Percentiles rank a stretch among this genome's conserved stretches.
These are phyloP conservation scores for Trypanosomatidae sp. DNA, from an alignment of 208 protist genomes.

Conservation along the genomic window DNA sequence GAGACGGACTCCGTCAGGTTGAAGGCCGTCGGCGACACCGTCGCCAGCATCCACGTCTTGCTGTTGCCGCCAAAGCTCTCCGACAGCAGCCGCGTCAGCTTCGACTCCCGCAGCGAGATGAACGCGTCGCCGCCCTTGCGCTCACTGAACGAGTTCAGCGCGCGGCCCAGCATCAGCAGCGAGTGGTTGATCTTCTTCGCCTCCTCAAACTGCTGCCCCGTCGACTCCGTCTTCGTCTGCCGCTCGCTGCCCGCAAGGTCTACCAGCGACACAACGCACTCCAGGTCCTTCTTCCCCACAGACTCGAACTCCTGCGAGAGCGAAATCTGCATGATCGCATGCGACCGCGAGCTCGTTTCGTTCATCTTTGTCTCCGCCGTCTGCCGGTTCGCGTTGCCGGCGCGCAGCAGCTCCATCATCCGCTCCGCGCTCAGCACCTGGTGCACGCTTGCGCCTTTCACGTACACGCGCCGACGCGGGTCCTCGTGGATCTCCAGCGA, in stretches of 20 bases:
- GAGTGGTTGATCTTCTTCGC: slow-evolving; percentile 91
- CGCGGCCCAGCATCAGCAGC: slow-evolving; percentile 84
- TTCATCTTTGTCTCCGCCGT: slow-evolving; percentile 88
- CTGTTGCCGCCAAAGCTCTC: slow-evolving; percentile 93
- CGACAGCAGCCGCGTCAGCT: slow-evolving; percentile 87
- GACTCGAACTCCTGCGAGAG: slow-evolving; percentile 61
- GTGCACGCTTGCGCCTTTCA: slow-evolving; percentile 66
- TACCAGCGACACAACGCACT: slow-evolving; percentile 74
- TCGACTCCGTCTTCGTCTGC: slow-evolving; percentile 82
- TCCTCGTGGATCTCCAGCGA: slow-evolving; percentile 74
- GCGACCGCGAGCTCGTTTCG: slow-evolving; percentile 86
- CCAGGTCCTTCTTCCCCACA: slow-evolving; percentile 46
- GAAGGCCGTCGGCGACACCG: slow-evolving; percentile 59
- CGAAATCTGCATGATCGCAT: slow-evolving; percentile 86
- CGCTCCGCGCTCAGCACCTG: slow-evolving; percentile 65
- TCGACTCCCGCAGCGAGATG: slow-evolving; percentile 87
- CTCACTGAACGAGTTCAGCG: slow-evolving; percentile 84
- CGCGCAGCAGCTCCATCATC: slow-evolving; percentile 65
- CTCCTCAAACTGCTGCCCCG: slow-evolving; percentile 81
- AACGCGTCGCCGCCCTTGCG: slow-evolving; percentile 57
- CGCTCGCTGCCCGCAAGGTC: slow-evolving; percentile 85
- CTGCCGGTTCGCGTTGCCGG: slow-evolving; percentile 67
- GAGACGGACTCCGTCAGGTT: slow-evolving; percentile 82
- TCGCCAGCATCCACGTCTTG: slow-evolving; percentile 93
- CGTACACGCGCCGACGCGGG: slow-evolving; percentile 53